phyloP scores from a whole-genome alignment of 2,329 filamentous ascomycete genomes.

The Pseudogymnoascus sp. region DNA sequence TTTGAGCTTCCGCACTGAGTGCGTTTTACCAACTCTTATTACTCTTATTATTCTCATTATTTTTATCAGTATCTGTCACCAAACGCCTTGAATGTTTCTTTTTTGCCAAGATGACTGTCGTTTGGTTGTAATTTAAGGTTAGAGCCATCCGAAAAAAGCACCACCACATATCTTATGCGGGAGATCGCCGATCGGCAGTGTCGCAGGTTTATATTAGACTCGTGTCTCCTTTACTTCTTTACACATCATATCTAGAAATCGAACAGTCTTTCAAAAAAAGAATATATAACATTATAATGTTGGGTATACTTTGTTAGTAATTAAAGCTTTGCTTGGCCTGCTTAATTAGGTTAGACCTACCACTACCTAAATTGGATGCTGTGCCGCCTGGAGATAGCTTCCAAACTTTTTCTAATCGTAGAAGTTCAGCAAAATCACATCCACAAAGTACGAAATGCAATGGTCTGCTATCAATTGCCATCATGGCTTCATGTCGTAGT shows the following conservation, averaged over 20 bases:
- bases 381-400: background rate
- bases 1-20: too few relatives aligned
- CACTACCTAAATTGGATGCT: background rate
- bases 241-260: background rate
- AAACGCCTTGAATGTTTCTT: too few relatives aligned
- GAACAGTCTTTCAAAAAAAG: background rate
- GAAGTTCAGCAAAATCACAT: background rate
- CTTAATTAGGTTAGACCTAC: background rate
- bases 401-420: background rate
- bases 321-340: background rate
- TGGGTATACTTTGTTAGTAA: background rate
- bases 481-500: background rate
- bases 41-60: background rate
- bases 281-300: background rate
- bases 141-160: background rate
- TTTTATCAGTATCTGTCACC: too few relatives aligned
- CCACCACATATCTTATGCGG: background rate
- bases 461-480: background rate
- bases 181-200: background rate
- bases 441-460: background rate
- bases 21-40: too few relatives aligned
- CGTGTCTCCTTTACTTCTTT: background rate
- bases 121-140: background rate
- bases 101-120: too few relatives aligned
- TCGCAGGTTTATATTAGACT: background rate